phyloP scores from a whole-genome alignment of 2,329 filamentous ascomycete genomes.

The Aspergillus sp. region DNA sequence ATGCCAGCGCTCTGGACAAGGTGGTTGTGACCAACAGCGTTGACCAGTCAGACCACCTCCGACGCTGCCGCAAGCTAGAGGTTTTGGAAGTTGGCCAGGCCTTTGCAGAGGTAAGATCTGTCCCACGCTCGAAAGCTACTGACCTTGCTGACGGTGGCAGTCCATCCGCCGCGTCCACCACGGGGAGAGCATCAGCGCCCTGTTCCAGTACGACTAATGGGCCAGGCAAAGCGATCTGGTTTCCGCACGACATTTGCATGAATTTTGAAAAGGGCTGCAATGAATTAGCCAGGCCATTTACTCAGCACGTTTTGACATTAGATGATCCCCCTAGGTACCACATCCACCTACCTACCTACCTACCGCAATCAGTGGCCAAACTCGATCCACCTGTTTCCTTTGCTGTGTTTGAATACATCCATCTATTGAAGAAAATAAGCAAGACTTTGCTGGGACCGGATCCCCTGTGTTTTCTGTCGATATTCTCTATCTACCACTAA shows the following conservation, averaged over 20 bases:
- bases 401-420: background rate
- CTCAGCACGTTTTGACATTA: slow-evolving; percentile 1
- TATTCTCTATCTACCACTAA: no score
- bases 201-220: slow-evolving; percentile 71
- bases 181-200: slow-evolving; percentile 91
- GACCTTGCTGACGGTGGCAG: slow-evolving; percentile 34
- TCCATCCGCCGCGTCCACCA: slow-evolving; percentile 92
- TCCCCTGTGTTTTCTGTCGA: background rate
- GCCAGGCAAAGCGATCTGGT: slow-evolving; percentile 4
- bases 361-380: background rate
- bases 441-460: background rate
- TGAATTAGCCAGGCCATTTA: slow-evolving; percentile 2
- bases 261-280: slow-evolving; percentile 7
- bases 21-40: slow-evolving; percentile 94
- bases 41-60: slow-evolving; percentile 72
- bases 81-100: slow-evolving; percentile 80
- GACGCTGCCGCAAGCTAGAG: slow-evolving; percentile 75
- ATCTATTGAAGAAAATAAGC: background rate
- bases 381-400: background rate
- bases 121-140: slow-evolving; percentile 1
- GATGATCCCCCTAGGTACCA: slow-evolving; percentile 1
- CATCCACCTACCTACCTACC: background rate
- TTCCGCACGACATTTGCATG: slow-evolving; percentile 5
- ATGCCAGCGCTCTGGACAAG: slow-evolving; percentile 84
- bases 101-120: slow-evolving; percentile 65